Base-by-base conservation (phyloP, 1,284 basidiomycete genomes). In the Microbotryum violaceum region DNA sequence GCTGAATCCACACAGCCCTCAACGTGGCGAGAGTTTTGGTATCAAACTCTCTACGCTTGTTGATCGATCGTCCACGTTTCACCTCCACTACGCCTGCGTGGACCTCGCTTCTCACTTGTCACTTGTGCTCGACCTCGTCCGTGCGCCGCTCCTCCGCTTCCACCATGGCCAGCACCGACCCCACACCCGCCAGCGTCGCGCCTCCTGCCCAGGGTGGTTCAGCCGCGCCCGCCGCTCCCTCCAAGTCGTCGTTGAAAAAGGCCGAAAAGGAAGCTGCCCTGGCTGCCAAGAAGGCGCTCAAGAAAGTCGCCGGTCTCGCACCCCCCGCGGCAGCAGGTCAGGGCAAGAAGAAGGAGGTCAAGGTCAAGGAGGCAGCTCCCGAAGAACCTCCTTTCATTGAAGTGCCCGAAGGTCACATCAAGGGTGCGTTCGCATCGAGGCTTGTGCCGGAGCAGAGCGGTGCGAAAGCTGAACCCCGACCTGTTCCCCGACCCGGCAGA, bases 401-500 rank as follows among this genome's bases (percentile, higher is more conserved):
- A 6, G 65, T 67, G 3, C 63, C 61, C 4, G 65, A 57, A 16
- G 67, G 67, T 2, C 27, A 65, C 20, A 63, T 61, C 56, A 69
- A 69, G 63, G 67, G 66, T 64, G 20, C 29, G 66, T 60, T 8
- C 5, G 4, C 44, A 31, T n/a, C 6, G n/a, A n/a, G 25, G 16
- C 51, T 18, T 14, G 25, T 33, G 6, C 14, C 20, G 25, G 51
- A n/a, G 23, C 14, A 21, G 4, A 25, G 54, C 12, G 10, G 14
- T 49, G 29, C 52, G 46, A 20, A 21, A 20, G 7, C 20, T 25
- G 18, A 29, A 8, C 4, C 9, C 6, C 44, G 9, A 16, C 47
- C 27, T 18, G 23, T 46, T 46, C 12, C 31, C 21, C 45, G 9
- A 1, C 23, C 10, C 16, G 49, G 9, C 68, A 93, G 92, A 97